A percentile compares a stretch with the other conserved stretches of the same genome.
Evolutionary conservation across 345 rosid genomes (phyloP).

Genomic region (Populus deltoides): DNA sequence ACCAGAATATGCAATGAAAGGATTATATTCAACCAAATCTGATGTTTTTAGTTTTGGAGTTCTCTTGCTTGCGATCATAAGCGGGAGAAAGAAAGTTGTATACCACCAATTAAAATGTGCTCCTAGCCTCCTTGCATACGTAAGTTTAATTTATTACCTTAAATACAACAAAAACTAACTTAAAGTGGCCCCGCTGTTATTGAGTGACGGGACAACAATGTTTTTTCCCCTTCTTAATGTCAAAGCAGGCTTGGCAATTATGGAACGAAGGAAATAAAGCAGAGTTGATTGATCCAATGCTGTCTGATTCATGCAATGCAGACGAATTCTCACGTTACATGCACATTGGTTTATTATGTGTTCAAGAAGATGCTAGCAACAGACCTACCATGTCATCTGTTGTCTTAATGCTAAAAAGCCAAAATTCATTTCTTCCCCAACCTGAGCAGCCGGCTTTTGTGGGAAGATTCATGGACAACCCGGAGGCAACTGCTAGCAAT

Average conservation of each 20-base stretch:
- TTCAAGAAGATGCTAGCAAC: conserved; percentile 17
- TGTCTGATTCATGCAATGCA: not conserved
- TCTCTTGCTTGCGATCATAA: conserved; percentile 51
- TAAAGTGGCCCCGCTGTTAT: no score
- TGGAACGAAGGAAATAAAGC: conserved; percentile 11
- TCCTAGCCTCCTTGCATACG: conserved; percentile 37
- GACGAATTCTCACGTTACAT: conserved; percentile 1
- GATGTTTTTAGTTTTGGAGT: conserved; percentile 63
- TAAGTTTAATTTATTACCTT: conserved; percentile 13
- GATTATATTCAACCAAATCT: conserved; percentile 47
- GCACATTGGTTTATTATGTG: conserved; percentile 13
- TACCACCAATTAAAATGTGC: conserved; percentile 12
- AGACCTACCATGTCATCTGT: conserved; percentile 51
- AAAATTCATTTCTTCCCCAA: conserved; percentile 26
- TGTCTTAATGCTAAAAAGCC: conserved; percentile 39
- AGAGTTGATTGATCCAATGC: conserved; percentile 3
- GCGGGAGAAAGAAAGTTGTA: conserved; percentile 37
- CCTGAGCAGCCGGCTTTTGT: conserved; percentile 42
- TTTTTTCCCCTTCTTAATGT: not conserved
- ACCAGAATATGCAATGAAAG: conserved; percentile 48
- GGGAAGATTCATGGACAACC: conserved; percentile 8
- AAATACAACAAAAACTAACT: no score
- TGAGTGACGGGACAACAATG: not conserved
- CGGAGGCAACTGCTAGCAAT: not conserved
- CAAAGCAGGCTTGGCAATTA: conserved; percentile 6